A percentile compares a stretch with the other conserved stretches of the same genome.
These are phyloP conservation scores for Teratosphaeria gauchensis DNA, from an alignment of 2,329 filamentous ascomycete genomes.

Conservation along the genomic window DNA sequence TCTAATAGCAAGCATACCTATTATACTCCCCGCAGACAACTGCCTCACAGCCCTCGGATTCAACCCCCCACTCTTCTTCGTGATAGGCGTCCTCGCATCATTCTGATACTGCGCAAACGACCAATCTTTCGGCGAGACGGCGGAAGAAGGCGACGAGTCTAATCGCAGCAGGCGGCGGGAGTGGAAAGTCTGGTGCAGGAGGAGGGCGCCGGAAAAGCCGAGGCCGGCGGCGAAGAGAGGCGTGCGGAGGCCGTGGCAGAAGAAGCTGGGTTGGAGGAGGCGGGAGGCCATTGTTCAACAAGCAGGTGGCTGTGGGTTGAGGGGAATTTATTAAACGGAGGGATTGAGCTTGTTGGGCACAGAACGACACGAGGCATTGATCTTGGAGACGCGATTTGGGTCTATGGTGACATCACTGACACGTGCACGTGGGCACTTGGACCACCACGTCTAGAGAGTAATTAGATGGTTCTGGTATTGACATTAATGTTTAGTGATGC, in stretches of 20 bases:
- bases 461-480: too few relatives aligned
- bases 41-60: constrained; percentile 36
- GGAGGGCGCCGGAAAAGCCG: constrained; percentile 16
- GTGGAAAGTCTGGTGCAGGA: constrained; percentile 20
- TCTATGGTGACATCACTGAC: neutral
- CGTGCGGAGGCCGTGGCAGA: constrained; percentile 27
- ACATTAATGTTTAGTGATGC: neutral
- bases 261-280: constrained; percentile 30
- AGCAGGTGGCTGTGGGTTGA: neutral
- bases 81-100: constrained; percentile 31
- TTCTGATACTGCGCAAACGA: constrained; percentile 28
- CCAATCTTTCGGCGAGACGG: constrained; percentile 28
- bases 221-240: constrained; percentile 20
- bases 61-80: constrained; percentile 27
- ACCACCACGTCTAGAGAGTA: neutral
- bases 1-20: constrained; percentile 22
- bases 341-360: too few relatives aligned
- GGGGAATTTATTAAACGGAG: too few relatives aligned
- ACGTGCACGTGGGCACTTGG: constrained; percentile 1
- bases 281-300: constrained; percentile 28
- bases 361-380: neutral
- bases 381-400: neutral
- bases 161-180: constrained; percentile 26
- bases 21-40: constrained; percentile 38
- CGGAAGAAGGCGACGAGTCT: constrained; percentile 22